A percentile compares a stretch with the other conserved stretches of the same genome.
Evolutionary conservation across 257 asterid species (phyloP).

Genomic region (Solanum chiquidenum): DNA sequence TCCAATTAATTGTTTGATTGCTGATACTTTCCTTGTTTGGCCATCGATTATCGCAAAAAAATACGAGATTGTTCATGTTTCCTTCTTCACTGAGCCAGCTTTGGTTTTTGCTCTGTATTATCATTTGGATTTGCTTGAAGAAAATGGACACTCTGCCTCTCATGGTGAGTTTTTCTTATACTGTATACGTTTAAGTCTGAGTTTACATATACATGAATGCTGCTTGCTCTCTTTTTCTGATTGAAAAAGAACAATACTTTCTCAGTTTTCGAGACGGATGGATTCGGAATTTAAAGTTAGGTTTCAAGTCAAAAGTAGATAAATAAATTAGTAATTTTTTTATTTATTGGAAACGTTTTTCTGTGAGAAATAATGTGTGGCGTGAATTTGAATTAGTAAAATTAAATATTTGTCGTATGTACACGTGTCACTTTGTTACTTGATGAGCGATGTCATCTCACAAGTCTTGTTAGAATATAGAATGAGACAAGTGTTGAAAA

Average conservation of each 20-base stretch:
- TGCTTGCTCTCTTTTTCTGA: too few species aligned
- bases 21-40: slow-evolving; percentile 38
- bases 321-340: too few species aligned
- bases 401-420: neutral
- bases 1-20: slow-evolving; percentile 17
- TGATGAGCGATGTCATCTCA: neutral
- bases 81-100: slow-evolving; percentile 48
- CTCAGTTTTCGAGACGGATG: too few species aligned
- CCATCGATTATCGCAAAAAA: slow-evolving; percentile 23
- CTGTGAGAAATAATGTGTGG: too few species aligned
- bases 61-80: slow-evolving; percentile 21
- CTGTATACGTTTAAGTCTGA: too few species aligned
- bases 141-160: slow-evolving; percentile 29
- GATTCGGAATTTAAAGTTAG: too few species aligned
- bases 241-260: too few species aligned
- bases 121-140: slow-evolving; percentile 24
- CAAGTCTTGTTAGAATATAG: too few species aligned
- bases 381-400: neutral
- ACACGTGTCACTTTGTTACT: neutral
- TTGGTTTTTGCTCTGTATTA: slow-evolving; percentile 28
- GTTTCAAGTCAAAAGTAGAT: too few species aligned
- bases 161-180: neutral
- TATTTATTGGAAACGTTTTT: too few species aligned
- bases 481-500: too few species aligned
- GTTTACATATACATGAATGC: too few species aligned